Conservation (phyloP, 2,329 filamentous ascomycete genomes). For the Trichoderma sp. region DNA sequence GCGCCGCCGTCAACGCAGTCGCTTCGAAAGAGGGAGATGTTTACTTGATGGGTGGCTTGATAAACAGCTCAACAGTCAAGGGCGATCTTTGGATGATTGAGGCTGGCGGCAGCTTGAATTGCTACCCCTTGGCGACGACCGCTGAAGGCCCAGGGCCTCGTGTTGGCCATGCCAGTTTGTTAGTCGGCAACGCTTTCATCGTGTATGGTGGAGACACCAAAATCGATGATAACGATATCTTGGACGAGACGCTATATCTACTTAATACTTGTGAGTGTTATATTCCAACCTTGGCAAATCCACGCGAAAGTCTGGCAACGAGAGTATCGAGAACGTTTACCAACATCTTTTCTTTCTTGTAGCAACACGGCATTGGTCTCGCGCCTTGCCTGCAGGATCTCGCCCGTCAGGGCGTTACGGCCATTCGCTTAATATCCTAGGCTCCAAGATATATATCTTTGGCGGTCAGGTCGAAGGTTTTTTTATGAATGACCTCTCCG, state of each 20-base stretch:
- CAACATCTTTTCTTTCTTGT: not conserved
- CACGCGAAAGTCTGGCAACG: not conserved
- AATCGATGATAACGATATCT: constrained; percentile 84
- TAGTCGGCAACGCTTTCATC: constrained; percentile 98
- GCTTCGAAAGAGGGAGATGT: constrained; percentile 97
- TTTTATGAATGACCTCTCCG: constrained; percentile 96
- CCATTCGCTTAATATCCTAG: constrained; percentile 93
- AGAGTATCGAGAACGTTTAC: not conserved
- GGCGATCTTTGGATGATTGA: constrained; percentile 98
- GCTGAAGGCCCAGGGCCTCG: constrained; percentile 92
- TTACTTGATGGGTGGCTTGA: constrained; percentile 95
- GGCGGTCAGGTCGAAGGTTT: constrained; percentile 96
- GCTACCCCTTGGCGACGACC: constrained; percentile 88
- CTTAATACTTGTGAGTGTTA: constrained; percentile 88
- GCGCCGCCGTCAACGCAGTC: constrained; percentile 88
- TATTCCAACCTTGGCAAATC: constrained; percentile 32
- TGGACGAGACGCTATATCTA: constrained; percentile 95
- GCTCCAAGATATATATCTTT: constrained; percentile 96
- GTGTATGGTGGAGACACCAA: constrained; percentile 99
- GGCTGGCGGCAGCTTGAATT: constrained; percentile 82
- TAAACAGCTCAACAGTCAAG: constrained; percentile 93
- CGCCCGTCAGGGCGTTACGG: constrained; percentile 91
- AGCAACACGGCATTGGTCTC: constrained; percentile 98
- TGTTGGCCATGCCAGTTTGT: constrained; percentile 89
- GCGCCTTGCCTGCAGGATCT: constrained; percentile 83